phyloP scores from a whole-genome alignment of 805 yeast genomes.

The Torulaspora franciscae region DNA sequence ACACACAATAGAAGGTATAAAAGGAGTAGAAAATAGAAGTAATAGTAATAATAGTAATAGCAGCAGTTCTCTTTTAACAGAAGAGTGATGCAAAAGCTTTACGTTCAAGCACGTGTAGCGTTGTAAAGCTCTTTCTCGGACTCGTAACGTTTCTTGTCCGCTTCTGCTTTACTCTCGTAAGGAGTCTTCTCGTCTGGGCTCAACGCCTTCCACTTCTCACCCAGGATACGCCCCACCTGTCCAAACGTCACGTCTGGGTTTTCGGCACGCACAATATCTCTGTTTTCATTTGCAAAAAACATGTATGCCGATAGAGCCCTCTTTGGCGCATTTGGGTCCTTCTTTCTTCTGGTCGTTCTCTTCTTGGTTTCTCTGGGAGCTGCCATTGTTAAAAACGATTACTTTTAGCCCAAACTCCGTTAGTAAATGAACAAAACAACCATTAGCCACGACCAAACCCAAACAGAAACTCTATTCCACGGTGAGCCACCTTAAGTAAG shows the following conservation, averaged over 20 bases:
- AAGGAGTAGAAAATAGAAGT: conserved; percentile 3
- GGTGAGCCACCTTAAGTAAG: conserved; percentile 1
- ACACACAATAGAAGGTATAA: conserved; percentile 4
- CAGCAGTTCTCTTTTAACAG: conserved; percentile 1
- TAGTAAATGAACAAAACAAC: conserved; percentile 3
- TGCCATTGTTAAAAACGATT: conserved; percentile 31
- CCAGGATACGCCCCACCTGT: conserved; percentile 90
- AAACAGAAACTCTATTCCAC: neutral
- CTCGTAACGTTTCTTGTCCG: conserved; percentile 97
- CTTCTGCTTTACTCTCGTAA: conserved; percentile 87
- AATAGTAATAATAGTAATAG: conserved; percentile 5
- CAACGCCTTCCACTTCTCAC: conserved; percentile 95
- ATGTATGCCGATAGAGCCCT: conserved; percentile 96
- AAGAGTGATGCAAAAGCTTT: neutral
- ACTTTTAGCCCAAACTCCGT: neutral
- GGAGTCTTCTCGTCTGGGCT: conserved; percentile 78
- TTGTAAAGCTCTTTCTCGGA: conserved; percentile 86
- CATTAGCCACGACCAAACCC: neutral
- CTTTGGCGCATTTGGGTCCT: conserved; percentile 98
- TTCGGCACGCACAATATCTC: conserved; percentile 92
- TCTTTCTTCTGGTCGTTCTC: conserved; percentile 44
- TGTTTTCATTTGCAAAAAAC: conserved; percentile 97
- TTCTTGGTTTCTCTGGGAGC: conserved; percentile 39
- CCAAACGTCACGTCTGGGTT: conserved; percentile 96
- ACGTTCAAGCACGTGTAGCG: conserved; percentile 35